These are phyloP conservation scores for Tripterygium wilfordii DNA, from an alignment of 177 flowering plant species.

Conservation along the genomic window DNA sequence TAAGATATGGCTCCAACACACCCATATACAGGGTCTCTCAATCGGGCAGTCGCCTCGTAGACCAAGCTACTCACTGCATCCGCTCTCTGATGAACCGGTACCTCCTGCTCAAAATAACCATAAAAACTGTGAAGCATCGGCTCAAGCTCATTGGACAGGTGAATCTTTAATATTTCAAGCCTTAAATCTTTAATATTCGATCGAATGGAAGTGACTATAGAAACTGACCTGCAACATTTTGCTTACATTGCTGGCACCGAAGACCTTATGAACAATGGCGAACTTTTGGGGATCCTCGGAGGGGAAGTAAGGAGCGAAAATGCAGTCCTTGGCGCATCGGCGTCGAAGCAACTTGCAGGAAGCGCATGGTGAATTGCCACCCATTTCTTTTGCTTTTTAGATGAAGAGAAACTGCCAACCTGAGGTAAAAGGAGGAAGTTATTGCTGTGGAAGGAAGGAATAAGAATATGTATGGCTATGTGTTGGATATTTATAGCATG, in stretches of 20 bases:
- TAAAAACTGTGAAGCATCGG: no score
- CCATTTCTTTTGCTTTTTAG: conserved; percentile 23
- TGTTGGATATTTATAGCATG: no score
- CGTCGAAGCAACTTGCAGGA: conserved; percentile 81
- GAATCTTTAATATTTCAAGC: no score
- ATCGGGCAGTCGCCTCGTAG: conserved; percentile 60
- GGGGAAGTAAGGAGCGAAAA: conserved; percentile 84
- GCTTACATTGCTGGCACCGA: conserved; percentile 88
- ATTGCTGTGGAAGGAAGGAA: no score
- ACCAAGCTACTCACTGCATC: conserved; percentile 73
- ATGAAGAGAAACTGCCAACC: background rate
- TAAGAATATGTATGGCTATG: no score
- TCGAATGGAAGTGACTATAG: no score
- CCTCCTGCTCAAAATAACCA: conserved; percentile 30
- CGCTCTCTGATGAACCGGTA: conserved; percentile 47
- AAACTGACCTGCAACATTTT: conserved; percentile 73
- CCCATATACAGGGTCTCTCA: conserved; percentile 72
- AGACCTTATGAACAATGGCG: conserved; percentile 84
- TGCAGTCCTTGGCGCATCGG: conserved; percentile 76
- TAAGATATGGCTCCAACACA: conserved; percentile 63
- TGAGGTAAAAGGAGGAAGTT: no score
- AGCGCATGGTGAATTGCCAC: conserved; percentile 74
- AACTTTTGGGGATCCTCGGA: conserved; percentile 82
- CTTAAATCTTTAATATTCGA: no score
- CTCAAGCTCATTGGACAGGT: no score